Evolutionary conservation across 2,329 filamentous ascomycete genomes (phyloP).

Genomic region (Sclerotinia subarctica): DNA sequence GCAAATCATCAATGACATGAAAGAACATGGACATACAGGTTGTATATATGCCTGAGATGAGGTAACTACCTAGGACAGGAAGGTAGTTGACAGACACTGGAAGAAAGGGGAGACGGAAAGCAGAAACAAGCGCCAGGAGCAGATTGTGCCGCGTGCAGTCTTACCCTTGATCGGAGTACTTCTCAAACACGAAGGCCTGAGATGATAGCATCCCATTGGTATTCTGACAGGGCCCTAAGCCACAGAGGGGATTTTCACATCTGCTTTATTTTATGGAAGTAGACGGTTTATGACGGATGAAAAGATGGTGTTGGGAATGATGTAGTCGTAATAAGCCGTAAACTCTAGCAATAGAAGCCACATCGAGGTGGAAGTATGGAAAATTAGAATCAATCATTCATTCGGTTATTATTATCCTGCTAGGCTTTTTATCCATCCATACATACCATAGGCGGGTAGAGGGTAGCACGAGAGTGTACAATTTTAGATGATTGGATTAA

Average conservation of each 20-base stretch:
- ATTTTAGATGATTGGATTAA: not conserved
- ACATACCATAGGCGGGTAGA: not conserved
- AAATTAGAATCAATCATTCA: not conserved
- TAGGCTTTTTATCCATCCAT: not conserved
- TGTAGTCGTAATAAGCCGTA: not conserved
- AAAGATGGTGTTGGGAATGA: no score
- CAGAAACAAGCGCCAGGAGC: slow-evolving; percentile 23
- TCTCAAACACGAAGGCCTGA: slow-evolving; percentile 16
- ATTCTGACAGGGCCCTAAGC: not conserved
- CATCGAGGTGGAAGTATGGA: not conserved
- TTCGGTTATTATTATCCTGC: not conserved
- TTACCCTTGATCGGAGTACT: slow-evolving; percentile 2
- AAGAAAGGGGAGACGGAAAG: not conserved
- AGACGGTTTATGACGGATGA: not conserved
- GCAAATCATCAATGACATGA: not conserved
- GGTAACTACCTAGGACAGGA: not conserved
- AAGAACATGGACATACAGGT: not conserved
- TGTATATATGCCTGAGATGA: slow-evolving; percentile 4
- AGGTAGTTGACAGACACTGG: not conserved
- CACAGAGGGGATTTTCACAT: not conserved
- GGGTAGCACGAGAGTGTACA: not conserved
- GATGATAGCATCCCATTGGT: not conserved
- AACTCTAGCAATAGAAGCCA: not conserved
- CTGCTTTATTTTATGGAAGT: not conserved
- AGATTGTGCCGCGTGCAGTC: slow-evolving; percentile 5